Evolutionary conservation across 352 stramenopile genomes (phyloP).

Genomic region (Pythium oligandrum): DNA sequence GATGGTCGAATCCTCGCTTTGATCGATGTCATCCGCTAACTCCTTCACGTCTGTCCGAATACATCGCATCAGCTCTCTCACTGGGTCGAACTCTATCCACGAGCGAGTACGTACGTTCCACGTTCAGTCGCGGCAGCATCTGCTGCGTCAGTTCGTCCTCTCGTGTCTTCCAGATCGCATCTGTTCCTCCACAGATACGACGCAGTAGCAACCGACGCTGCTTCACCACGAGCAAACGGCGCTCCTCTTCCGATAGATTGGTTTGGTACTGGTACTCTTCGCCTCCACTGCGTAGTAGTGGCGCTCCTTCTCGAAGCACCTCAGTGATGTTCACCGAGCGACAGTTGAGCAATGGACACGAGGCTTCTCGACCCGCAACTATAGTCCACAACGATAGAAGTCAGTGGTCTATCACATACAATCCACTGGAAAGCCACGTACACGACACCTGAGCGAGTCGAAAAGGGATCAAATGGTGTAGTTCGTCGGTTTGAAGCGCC

Average conservation of each 20-base stretch:
- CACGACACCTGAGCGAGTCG: conserved; percentile 40
- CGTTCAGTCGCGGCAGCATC: conserved; percentile 62
- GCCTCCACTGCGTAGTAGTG: conserved; percentile 67
- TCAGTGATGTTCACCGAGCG: conserved; percentile 47
- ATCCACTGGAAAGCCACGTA: conserved; percentile 15
- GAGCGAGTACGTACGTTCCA: conserved; percentile 29
- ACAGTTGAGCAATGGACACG: conserved; percentile 36
- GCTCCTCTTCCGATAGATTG: conserved; percentile 51
- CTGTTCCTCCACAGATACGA: conserved; percentile 48
- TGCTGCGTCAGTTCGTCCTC: conserved; percentile 60
- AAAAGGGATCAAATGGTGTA: conserved; percentile 21
- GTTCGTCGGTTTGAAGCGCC: conserved; percentile 22
- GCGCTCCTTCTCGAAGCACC: conserved; percentile 57
- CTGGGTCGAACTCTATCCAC: background rate
- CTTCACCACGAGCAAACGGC: conserved; percentile 39
- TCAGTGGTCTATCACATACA: background rate
- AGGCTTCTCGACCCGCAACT: conserved; percentile 48
- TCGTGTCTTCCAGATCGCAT: conserved; percentile 50
- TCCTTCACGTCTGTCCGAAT: conserved; percentile 51
- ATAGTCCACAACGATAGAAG: background rate
- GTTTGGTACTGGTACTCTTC: conserved; percentile 77
- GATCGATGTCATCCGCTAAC: conserved; percentile 68
- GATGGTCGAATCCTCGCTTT: conserved; percentile 7
- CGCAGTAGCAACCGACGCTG: conserved; percentile 64
- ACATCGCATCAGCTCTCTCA: background rate